A percentile compares a stretch with the other conserved stretches of the same genome.
Evolutionary conservation across 495 filamentous ascomycete genomes (phyloP).

Genomic region (Aspergillus indologenus): DNA sequence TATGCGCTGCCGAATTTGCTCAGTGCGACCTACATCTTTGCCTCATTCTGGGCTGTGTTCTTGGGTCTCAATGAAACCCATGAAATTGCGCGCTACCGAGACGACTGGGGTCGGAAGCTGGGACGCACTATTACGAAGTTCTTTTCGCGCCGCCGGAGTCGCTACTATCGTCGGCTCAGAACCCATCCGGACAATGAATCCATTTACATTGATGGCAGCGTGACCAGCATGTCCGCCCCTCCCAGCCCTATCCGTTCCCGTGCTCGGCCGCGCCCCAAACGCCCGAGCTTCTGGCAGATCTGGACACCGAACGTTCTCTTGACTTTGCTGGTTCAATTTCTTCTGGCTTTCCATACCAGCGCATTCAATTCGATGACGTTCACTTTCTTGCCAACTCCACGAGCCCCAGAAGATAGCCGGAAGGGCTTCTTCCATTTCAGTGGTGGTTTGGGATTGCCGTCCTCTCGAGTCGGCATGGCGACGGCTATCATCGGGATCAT

Average conservation of each 20-base stretch:
- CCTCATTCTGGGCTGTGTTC: constrained; percentile 46
- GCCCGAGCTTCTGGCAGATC: constrained; percentile 54
- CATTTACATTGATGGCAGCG: constrained; percentile 30
- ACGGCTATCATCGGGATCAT: constrained; percentile 67
- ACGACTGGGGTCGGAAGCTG: constrained; percentile 50
- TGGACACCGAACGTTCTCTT: constrained; percentile 61
- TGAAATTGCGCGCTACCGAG: constrained; percentile 40
- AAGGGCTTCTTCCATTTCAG: constrained; percentile 60
- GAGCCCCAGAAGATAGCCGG: constrained; percentile 45
- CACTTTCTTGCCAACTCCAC: constrained; percentile 66
- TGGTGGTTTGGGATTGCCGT: constrained; percentile 69
- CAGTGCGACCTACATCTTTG: constrained; percentile 53
- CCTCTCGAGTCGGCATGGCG: constrained; percentile 64
- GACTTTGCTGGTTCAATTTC: constrained; percentile 60
- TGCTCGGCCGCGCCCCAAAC: constrained; percentile 23
- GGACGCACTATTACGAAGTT: constrained; percentile 39
- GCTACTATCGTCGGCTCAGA: constrained; percentile 30
- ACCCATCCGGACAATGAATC: constrained; percentile 30
- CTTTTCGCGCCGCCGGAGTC: constrained; percentile 26
- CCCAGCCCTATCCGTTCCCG: constrained; percentile 25
- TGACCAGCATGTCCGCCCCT: constrained; percentile 28
- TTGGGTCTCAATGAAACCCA: constrained; percentile 62
- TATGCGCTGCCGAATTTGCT: constrained; percentile 63
- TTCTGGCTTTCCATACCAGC: constrained; percentile 70
- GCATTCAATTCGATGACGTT: constrained; percentile 75